A percentile compares a stretch with the other conserved stretches of the same genome.
Evolutionary conservation across 1,284 basidiomycete species (phyloP).

Genomic region (Pseudozyma tsukubaensis): DNA sequence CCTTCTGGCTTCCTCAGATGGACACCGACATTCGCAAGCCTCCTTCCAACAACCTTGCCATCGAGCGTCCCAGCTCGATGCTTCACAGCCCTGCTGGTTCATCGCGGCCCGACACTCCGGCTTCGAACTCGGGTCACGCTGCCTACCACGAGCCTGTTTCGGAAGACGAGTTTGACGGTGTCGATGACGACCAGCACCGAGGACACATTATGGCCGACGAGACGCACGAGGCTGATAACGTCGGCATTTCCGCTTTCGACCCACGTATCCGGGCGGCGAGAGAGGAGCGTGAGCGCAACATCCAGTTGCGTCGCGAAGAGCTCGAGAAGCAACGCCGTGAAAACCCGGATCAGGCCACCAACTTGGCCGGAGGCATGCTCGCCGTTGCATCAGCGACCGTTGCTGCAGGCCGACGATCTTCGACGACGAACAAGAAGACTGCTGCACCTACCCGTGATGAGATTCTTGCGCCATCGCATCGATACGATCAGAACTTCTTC

Average conservation of each 20-base stretch:
- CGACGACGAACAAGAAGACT: slow-evolving; percentile 26
- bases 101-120: slow-evolving; percentile 59
- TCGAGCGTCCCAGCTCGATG: slow-evolving; percentile 59
- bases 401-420: slow-evolving; percentile 22
- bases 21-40: slow-evolving; percentile 73
- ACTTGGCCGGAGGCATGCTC: slow-evolving; percentile 43
- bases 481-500: slow-evolving; percentile 66
- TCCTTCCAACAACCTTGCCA: slow-evolving; percentile 55
- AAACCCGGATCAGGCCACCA: slow-evolving; percentile 50
- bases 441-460: slow-evolving; percentile 53
- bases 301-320: slow-evolving; percentile 59
- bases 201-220: slow-evolving; percentile 57
- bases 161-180: slow-evolving; percentile 68
- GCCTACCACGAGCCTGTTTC: slow-evolving; percentile 66
- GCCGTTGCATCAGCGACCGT: slow-evolving; percentile 42
- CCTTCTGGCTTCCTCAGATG: slow-evolving; percentile 95
- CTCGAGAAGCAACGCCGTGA: slow-evolving; percentile 58
- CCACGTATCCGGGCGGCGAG: slow-evolving; percentile 63
- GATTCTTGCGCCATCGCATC: slow-evolving; percentile 63
- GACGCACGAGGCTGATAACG: slow-evolving; percentile 59
- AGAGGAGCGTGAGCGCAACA: slow-evolving; percentile 66
- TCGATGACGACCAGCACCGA: slow-evolving; percentile 51
- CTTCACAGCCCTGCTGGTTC: slow-evolving; percentile 42
- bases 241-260: slow-evolving; percentile 63
- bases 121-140: slow-evolving; percentile 25